Percentiles rank a stretch among this genome's conserved stretches.
phyloP scores from a whole-genome alignment of 345 rosid genomes.

The Salix brachista region DNA sequence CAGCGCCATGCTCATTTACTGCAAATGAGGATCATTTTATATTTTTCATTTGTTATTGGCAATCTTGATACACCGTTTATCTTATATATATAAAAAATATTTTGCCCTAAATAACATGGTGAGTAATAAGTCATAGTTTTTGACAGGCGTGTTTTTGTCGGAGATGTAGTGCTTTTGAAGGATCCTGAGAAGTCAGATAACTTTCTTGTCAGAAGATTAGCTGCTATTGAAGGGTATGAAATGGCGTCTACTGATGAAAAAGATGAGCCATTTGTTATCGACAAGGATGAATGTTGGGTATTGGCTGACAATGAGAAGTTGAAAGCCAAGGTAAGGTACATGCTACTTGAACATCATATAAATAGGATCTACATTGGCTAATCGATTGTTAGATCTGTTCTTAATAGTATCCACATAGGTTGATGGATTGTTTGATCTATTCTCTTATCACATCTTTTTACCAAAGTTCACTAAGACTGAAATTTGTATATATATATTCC shows the following conservation, averaged over 20 bases:
- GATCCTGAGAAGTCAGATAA: slow-evolving; percentile 60
- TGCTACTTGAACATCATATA: neutral
- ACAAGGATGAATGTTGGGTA: slow-evolving; percentile 84
- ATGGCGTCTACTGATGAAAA: slow-evolving; percentile 73
- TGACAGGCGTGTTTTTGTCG: slow-evolving; percentile 66
- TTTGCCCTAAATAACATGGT: neutral
- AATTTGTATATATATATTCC: neutral
- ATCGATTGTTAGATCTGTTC: neutral
- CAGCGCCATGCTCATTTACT: neutral
- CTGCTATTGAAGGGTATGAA: slow-evolving; percentile 80
- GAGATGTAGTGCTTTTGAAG: slow-evolving; percentile 90
- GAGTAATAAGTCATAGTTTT: slow-evolving; percentile 3
- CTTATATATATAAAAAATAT: neutral
- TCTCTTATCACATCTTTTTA: neutral
- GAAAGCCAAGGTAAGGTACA: slow-evolving; percentile 92
- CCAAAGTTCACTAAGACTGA: neutral
- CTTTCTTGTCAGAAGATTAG: slow-evolving; percentile 75
- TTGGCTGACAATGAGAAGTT: slow-evolving; percentile 69
- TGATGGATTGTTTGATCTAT: neutral
- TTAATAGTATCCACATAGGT: neutral
- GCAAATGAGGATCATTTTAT: neutral
- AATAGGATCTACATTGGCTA: neutral
- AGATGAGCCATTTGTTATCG: slow-evolving; percentile 83
- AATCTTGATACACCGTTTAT: neutral
- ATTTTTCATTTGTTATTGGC: neutral